Percentiles rank a stretch among this genome's conserved stretches.
These are phyloP conservation scores for Thelephora terrestris DNA, from an alignment of 1,284 basidiomycete genomes.

Conservation along the genomic window DNA sequence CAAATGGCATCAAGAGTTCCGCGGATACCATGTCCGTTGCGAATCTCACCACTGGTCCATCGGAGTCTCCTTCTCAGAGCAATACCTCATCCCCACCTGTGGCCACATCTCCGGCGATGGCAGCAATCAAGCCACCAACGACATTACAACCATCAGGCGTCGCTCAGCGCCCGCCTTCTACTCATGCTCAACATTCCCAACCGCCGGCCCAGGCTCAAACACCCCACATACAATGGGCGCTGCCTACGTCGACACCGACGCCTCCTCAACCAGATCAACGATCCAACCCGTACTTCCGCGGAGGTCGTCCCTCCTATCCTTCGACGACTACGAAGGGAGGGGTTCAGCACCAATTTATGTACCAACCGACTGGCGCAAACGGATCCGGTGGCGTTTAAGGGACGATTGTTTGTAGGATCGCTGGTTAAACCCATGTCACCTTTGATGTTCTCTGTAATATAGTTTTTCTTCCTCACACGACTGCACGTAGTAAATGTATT, in stretches of 20 bases:
- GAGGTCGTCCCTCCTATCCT: conserved; percentile 16
- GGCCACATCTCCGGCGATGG: neutral
- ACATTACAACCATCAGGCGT: neutral
- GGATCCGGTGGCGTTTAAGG: conserved; percentile 4
- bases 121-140: neutral
- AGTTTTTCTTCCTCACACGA: too few relatives aligned
- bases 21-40: neutral
- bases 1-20: conserved; percentile 1
- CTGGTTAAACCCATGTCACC: neutral
- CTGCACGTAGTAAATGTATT: too few relatives aligned
- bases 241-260: conserved; percentile 4
- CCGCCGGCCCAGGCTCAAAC: neutral
- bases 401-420: neutral
- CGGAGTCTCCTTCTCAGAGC: conserved; percentile 1
- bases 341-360: conserved; percentile 34
- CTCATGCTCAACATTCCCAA: conserved; percentile 4
- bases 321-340: conserved; percentile 19
- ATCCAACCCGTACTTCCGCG: conserved; percentile 24
- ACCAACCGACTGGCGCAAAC: conserved; percentile 29
- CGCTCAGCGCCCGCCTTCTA: conserved; percentile 3
- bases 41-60: neutral
- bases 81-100: neutral
- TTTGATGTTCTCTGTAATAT: too few relatives aligned
- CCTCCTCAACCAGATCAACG: conserved; percentile 23
- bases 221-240: neutral